A percentile compares a stretch with the other conserved stretches of the same genome.
These are phyloP conservation scores for Kwoniella heveanensis DNA, from an alignment of 768 basidiomycete species.

Conservation along the genomic window DNA sequence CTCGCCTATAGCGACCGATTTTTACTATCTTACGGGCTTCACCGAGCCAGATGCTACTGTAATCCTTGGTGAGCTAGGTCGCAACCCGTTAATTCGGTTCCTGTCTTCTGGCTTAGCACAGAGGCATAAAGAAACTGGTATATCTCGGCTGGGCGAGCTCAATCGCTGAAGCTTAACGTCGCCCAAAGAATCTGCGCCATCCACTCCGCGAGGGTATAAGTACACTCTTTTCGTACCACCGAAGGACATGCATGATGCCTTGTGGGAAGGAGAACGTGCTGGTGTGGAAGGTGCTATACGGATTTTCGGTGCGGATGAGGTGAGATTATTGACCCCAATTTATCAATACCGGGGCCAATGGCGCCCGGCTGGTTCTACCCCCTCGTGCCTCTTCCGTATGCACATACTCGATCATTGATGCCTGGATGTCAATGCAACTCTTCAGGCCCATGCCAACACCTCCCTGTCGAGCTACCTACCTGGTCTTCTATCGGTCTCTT, in stretches of 20 bases:
- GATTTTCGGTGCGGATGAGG: constrained; percentile 79
- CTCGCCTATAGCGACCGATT: constrained; percentile 53
- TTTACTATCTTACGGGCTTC: constrained; percentile 87
- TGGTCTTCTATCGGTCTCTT: constrained; percentile 58
- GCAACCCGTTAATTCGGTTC: no score
- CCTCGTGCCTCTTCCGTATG: no score
- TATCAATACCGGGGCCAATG: no score
- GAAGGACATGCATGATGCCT: constrained; percentile 72
- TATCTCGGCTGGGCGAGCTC: no score
- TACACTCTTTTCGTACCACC: constrained; percentile 84
- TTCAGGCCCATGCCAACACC: constrained; percentile 43
- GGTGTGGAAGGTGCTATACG: constrained; percentile 66
- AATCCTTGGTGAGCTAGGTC: constrained; percentile 65
- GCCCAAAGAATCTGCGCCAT: constrained; percentile 72
- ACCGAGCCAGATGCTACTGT: constrained; percentile 89
- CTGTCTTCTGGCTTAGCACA: no score
- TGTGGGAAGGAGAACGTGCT: constrained; percentile 90
- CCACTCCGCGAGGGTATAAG: constrained; percentile 72
- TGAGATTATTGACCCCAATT: constrained; percentile 22
- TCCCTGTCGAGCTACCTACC: constrained; percentile 61
- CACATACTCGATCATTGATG: no score
- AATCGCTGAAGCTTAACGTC: no score
- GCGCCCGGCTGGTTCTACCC: no score
- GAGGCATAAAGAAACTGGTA: no score
- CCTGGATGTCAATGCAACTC: no score